Evolutionary conservation across 73 alveolate species (phyloP).

Genomic region (Uronychia setigera): DNA sequence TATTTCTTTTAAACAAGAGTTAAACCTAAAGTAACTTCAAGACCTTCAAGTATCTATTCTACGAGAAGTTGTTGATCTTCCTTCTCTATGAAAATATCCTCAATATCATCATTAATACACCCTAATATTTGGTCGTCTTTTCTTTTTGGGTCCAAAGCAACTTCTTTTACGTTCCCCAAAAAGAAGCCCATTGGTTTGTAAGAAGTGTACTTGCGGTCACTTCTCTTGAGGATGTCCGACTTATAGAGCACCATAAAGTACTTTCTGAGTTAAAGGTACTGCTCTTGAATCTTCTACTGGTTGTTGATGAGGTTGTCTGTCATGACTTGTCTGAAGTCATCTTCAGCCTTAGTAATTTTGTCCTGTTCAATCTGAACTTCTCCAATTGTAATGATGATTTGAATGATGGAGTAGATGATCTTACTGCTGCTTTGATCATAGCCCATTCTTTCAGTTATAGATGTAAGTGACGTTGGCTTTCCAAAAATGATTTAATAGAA

Average conservation of each 20-base stretch:
- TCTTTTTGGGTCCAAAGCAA: neutral
- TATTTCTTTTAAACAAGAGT: neutral
- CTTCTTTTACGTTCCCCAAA: neutral
- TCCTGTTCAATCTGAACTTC: neutral
- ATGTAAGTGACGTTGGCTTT: neutral
- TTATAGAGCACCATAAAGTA: neutral
- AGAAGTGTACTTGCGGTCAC: neutral
- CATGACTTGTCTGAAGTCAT: neutral
- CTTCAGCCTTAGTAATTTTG: neutral
- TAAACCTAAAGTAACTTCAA: neutral
- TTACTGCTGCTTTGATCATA: neutral
- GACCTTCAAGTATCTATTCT: neutral
- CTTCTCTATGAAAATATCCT: neutral
- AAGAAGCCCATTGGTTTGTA: neutral
- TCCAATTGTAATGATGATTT: neutral
- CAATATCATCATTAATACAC: neutral
- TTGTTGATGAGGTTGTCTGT: neutral
- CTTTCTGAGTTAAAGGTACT: neutral
- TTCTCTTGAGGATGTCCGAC: neutral
- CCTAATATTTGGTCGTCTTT: neutral
- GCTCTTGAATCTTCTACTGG: neutral
- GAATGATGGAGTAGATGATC: neutral
- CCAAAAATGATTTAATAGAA: neutral
- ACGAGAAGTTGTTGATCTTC: neutral
- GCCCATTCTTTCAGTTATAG: neutral